Evolutionary conservation across 805 yeast genomes (phyloP), one percentile per base, ranked within the genome.

Genomic region (Kazachstania kunashirensis): DNA sequence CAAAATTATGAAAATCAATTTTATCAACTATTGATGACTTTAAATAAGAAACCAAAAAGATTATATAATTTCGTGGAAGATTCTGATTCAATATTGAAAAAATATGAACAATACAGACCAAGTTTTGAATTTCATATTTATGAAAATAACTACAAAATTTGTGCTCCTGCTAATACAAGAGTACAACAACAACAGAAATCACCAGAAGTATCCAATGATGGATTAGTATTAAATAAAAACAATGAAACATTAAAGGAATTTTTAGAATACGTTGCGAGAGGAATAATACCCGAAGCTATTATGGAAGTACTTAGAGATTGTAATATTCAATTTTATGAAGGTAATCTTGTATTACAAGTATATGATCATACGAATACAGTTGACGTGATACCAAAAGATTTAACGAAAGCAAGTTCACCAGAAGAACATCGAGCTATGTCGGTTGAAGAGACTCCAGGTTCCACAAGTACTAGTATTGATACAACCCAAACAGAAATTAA

Each of bases 291-390:
- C 1, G 82, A 84, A 28, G 84, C 94, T 11, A 76, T 89, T 53
- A 77, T 86, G 47, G 97, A 92, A 61, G 82, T 89, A 8, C 68
- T 92, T 31, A 77, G 82, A 50, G 97, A 89, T 56, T 84, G 89
- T 25, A 81, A 88, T 14, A 74, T 88, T 24, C 74, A 75, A 41
- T 73, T 85, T 37, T 89, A 84, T 55, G 96, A 92, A 53, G 96
- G 96, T 0, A 84, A 94, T 56, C 65, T 89, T 27, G 83, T 89
- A 12, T 59, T 89, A 33, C 84, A 84, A 53, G 79, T 89, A n/a
- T 75, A 73, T 46, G 98, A 89, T 58, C 95, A 88, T 56, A 66
- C 96, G 17, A 68, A 71, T 40, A 65, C 60, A 13, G 59, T 54
- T 2, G 63, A 58, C 36, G 48, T 58, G 3, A 31, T 42, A 17